Percentiles rank a stretch among this genome's conserved stretches.
Conservation (phyloP, 306 rosid species). For the Pterocarpus santalinus region DNA sequence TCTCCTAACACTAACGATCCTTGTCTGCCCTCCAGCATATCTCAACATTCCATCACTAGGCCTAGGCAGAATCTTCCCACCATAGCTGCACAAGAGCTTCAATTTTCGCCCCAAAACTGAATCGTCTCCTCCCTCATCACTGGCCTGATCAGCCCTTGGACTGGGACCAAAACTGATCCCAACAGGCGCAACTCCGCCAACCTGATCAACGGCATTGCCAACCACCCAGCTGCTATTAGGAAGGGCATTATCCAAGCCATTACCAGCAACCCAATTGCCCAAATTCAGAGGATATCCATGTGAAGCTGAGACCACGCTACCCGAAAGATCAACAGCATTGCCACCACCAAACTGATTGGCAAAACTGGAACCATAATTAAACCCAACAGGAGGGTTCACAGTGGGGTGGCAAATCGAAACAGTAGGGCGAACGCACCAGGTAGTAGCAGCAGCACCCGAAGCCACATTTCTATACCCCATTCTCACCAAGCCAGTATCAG, state of each 20-base stretch:
- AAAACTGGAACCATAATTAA: conserved; percentile 53
- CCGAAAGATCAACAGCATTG: conserved; percentile 61
- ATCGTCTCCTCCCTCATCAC: conserved; percentile 78
- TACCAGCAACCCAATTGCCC: conserved; percentile 55
- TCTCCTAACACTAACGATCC: conserved; percentile 81
- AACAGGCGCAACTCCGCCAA: conserved; percentile 27
- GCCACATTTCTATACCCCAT: conserved; percentile 70
- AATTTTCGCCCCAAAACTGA: conserved; percentile 64
- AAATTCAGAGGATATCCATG: conserved; percentile 57
- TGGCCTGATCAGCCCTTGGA: conserved; percentile 60
- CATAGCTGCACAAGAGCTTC: conserved; percentile 88
- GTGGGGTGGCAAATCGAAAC: conserved; percentile 53
- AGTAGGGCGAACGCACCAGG: conserved; percentile 67
- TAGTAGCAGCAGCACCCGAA: conserved; percentile 50
- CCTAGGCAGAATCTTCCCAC: conserved; percentile 91
- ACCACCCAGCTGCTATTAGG: conserved; percentile 42
- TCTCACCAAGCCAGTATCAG: conserved; percentile 69
- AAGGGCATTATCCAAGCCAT: conserved; percentile 52
- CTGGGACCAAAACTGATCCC: conserved; percentile 48
- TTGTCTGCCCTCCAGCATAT: conserved; percentile 93
- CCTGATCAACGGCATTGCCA: conserved; percentile 60
- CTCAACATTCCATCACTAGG: conserved; percentile 94
- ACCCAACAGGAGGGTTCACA: conserved; percentile 61
- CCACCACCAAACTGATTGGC: conserved; percentile 54
- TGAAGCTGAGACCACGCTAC: conserved; percentile 44